Evolutionary conservation across 768 basidiomycete genomes (phyloP).

Genomic region (Myochromella boudieri): DNA sequence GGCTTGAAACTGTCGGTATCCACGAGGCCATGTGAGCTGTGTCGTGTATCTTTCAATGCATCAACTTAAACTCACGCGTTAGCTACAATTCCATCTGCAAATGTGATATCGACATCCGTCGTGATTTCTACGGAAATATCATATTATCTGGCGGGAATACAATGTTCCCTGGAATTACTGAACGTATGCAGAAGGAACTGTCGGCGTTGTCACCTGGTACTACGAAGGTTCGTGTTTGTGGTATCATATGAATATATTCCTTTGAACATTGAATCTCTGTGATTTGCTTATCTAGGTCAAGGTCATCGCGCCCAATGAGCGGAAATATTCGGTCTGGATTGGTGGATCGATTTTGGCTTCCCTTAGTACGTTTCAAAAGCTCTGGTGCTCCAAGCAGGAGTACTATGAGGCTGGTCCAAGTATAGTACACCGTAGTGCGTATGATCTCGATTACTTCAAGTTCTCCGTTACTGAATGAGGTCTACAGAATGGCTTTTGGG

Average conservation of each 20-base stretch:
- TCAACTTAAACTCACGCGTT: constrained; percentile 55
- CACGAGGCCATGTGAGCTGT: constrained; percentile 82
- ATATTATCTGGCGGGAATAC: constrained; percentile 87
- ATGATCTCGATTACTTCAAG: too few relatives aligned
- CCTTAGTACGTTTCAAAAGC: constrained; percentile 90
- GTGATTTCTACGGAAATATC: constrained; percentile 75
- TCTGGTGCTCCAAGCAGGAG: constrained; percentile 91
- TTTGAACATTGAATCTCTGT: constrained; percentile 3
- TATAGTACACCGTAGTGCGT: constrained; percentile 74
- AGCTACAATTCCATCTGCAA: too few relatives aligned
- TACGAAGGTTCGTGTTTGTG: constrained; percentile 61
- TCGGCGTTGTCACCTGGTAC: constrained; percentile 77
- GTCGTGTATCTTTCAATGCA: too few relatives aligned
- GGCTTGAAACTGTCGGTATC: constrained; percentile 85
- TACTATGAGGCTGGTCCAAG: constrained; percentile 83
- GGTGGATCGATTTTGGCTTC: constrained; percentile 84
- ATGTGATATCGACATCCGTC: constrained; percentile 83
- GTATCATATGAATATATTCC: not conserved
- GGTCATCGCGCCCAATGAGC: constrained; percentile 89
- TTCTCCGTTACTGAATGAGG: too few relatives aligned
- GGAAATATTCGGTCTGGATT: constrained; percentile 95
- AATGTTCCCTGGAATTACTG: constrained; percentile 94
- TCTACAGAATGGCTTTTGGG: constrained; percentile 33
- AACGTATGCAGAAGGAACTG: constrained; percentile 93
- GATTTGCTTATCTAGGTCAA: constrained; percentile 55